Base-by-base conservation (phyloP, 2,329 filamentous ascomycete genomes). In the Epichloe uncinata region DNA sequence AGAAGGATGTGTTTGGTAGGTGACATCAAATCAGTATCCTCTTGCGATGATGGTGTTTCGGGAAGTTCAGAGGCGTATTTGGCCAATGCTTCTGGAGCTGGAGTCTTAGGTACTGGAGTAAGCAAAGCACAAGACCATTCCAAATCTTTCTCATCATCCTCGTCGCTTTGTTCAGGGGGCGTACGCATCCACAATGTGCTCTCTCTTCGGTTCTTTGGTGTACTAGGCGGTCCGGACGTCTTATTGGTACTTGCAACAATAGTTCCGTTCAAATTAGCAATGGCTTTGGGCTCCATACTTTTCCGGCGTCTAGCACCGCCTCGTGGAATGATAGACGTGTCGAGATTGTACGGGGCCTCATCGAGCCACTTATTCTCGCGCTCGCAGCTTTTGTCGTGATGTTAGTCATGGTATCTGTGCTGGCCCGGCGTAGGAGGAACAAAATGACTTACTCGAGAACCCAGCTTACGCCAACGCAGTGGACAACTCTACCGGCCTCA, bases 401-500 rank as follows among this genome's bases (percentile, higher is more conserved):
- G 26, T 47, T 22, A 47, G 37, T 42, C 26, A 13, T 41, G 3
- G 5, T 87, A 50, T 45, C 5, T 16, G 13, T 16, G 4, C 20
- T 13, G 13, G 56, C 70, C 60, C 8, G 12, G 34, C 20, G 9
- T 20, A 30, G 41, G 20, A 34, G 2, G n/a, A 9, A 22, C 20
- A 16, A 47, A 78, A 82, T 77, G 77, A 88, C 83, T 77, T 78
- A 88, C 84, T 95, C 87, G 54, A 95, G 75, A 49, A 93, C 85
- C 87, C 88, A 95, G 56, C 82, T 82, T 44, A 94, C 85, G 46
- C 88, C 88, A 50, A 95, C 87, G 66, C 88, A 94, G 57, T 87
- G 82, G 37, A 95, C 85, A 33, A 86, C 73, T 5, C 87, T 87
- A 13, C 78, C 75, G 38, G 79, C 82, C 58, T 84, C 77, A 51